phyloP scores from a whole-genome alignment of 441 rosid genomes.

The Mallotus japonicus region DNA sequence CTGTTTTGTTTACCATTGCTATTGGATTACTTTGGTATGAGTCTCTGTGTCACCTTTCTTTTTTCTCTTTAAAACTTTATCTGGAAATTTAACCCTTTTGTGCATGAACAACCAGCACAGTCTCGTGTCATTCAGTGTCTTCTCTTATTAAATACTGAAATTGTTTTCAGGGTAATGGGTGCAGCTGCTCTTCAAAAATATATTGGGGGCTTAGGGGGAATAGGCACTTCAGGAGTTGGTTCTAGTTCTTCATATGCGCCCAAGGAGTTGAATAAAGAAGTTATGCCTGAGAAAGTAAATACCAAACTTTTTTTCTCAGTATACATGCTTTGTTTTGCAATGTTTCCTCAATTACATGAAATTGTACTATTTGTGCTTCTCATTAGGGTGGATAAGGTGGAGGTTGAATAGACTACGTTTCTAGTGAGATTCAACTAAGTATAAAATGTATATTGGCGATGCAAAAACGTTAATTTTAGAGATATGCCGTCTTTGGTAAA shows the following conservation, averaged over 20 bases:
- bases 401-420: not conserved
- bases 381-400: not conserved
- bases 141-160: conserved; percentile 22
- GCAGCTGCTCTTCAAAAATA: conserved; percentile 92
- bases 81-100: not conserved
- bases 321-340: not conserved
- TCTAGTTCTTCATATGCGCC: conserved; percentile 92
- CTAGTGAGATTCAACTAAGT: not conserved
- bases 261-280: conserved; percentile 89
- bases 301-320: not conserved
- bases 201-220: conserved; percentile 90
- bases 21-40: conserved; percentile 82
- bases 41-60: conserved; percentile 8
- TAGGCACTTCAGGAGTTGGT: conserved; percentile 97
- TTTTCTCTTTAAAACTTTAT: not conserved
- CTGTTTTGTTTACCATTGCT: conserved; percentile 80
- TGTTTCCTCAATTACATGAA: not conserved
- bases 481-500: not conserved
- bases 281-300: conserved; percentile 86
- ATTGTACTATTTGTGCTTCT: not conserved
- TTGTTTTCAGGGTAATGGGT: conserved; percentile 77
- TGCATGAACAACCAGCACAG: not conserved
- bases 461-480: not conserved
- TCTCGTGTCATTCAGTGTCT: conserved; percentile 16
- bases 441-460: not conserved